These are phyloP conservation scores for Proliferodiscus dingleyae DNA, from an alignment of 2,329 filamentous ascomycete species.

Conservation along the genomic window DNA sequence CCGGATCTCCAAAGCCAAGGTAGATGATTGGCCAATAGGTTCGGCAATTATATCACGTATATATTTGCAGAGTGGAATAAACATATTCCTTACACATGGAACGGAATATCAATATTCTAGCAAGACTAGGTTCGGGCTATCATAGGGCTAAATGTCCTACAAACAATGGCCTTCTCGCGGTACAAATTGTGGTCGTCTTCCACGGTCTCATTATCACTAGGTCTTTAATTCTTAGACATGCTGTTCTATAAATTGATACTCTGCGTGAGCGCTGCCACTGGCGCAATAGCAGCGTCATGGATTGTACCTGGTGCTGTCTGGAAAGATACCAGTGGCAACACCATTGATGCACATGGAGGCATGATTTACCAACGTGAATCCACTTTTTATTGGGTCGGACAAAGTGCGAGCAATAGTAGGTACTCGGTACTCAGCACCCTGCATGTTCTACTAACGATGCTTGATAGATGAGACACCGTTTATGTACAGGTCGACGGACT, in stretches of 20 bases:
- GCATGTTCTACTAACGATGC: neutral
- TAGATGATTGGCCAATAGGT: neutral
- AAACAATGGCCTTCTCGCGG: neutral
- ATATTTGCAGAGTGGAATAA: neutral
- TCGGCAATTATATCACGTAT: neutral
- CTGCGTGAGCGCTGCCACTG: neutral
- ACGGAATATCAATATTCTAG: neutral
- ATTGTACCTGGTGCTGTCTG: conserved; percentile 37
- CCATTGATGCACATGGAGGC: conserved; percentile 39
- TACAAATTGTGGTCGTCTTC: neutral
- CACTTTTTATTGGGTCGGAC: conserved; percentile 39
- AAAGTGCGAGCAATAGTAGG: conserved; percentile 32
- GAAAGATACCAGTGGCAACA: conserved; percentile 36
- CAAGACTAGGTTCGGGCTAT: neutral
- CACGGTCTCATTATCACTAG: neutral
- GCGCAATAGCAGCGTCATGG: conserved; percentile 31
- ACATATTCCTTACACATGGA: neutral
- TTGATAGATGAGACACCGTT: conserved; percentile 32
- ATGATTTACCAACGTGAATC: conserved; percentile 33
- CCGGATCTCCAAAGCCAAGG: neutral
- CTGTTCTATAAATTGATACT: neutral
- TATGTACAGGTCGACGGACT: conserved; percentile 37
- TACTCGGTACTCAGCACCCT: neutral
- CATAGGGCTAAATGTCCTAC: neutral
- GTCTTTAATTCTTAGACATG: neutral